These are phyloP conservation scores for Cytospora piceae DNA, from an alignment of 2,329 filamentous ascomycete genomes.

Conservation along the genomic window DNA sequence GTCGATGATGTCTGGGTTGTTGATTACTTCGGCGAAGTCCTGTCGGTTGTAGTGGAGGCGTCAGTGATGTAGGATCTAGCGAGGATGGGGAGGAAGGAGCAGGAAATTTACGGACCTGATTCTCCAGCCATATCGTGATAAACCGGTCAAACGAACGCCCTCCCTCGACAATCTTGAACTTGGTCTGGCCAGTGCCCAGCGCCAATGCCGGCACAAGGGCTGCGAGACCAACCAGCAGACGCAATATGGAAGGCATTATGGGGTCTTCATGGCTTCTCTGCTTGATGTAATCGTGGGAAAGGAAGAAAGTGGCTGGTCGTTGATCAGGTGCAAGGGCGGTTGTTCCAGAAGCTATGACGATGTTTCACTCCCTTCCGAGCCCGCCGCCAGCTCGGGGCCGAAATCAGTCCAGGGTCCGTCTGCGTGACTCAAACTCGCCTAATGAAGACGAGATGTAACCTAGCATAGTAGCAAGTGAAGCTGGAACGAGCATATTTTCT, in stretches of 20 bases:
- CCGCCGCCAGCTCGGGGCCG: background rate
- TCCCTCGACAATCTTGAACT: constrained; percentile 39
- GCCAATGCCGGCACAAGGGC: constrained; percentile 18
- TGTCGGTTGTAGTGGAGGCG: constrained; percentile 31
- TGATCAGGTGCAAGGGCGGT: background rate
- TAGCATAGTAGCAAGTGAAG: background rate
- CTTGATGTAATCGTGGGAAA: background rate
- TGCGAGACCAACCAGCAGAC: constrained; percentile 10
- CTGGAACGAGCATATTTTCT: too few relatives aligned
- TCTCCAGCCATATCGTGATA: constrained; percentile 51
- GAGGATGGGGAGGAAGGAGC: background rate
- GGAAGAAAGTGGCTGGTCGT: background rate
- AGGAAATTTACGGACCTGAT: constrained; percentile 40
- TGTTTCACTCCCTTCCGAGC: constrained; percentile 4
- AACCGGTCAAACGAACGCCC: constrained; percentile 45
- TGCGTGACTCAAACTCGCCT: background rate
- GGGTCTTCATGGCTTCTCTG: constrained; percentile 4
- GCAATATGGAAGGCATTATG: constrained; percentile 18
- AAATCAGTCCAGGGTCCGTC: background rate
- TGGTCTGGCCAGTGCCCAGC: constrained; percentile 25
- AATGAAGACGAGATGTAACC: background rate
- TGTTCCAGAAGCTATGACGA: constrained; percentile 2
- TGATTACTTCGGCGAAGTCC: constrained; percentile 48
- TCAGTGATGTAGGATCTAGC: constrained; percentile 7
- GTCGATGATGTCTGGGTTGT: constrained; percentile 45